Conservation (phyloP, 306 rosid species). For the Abrus pulchellus region DNA sequence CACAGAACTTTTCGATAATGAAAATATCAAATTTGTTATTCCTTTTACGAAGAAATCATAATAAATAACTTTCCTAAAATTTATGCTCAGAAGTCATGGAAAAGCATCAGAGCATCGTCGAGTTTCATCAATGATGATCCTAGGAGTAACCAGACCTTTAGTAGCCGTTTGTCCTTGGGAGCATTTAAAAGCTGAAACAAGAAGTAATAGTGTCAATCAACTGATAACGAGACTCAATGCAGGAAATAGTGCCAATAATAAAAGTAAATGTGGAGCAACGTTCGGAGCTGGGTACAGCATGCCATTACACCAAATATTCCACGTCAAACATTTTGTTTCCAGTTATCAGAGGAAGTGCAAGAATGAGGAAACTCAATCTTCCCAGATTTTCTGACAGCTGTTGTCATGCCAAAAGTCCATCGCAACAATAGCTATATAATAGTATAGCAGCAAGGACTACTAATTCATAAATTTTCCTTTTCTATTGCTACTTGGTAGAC, state of each 20-base stretch:
- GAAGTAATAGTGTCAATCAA: conserved; percentile 31
- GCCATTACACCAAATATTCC: background rate
- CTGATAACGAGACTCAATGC: conserved; percentile 6
- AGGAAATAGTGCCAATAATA: conserved; percentile 13
- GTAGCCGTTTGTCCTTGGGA: conserved; percentile 53
- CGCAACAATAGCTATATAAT: conserved; percentile 19
- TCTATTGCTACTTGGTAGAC: conserved; percentile 20
- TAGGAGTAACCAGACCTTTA: conserved; percentile 52
- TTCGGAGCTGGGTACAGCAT: background rate
- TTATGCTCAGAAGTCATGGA: conserved; percentile 77
- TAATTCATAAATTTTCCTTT: background rate
- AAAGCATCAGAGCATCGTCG: conserved; percentile 90
- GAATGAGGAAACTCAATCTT: conserved; percentile 15
- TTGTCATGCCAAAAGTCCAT: conserved; percentile 6
- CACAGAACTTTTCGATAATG: background rate
- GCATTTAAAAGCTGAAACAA: conserved; percentile 64
- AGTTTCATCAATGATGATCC: conserved; percentile 78
- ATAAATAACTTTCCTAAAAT: conserved; percentile 1
- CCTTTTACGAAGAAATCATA: conserved; percentile 7
- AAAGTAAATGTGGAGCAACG: background rate
- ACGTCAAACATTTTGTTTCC: conserved; percentile 1
- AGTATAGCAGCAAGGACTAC: conserved; percentile 1
- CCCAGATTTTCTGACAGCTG: conserved; percentile 12
- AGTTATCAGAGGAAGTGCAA: background rate
- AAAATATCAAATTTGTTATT: conserved; percentile 33